These are phyloP conservation scores for Vararia minispora DNA, from an alignment of 768 basidiomycete species.

Conservation along the genomic window DNA sequence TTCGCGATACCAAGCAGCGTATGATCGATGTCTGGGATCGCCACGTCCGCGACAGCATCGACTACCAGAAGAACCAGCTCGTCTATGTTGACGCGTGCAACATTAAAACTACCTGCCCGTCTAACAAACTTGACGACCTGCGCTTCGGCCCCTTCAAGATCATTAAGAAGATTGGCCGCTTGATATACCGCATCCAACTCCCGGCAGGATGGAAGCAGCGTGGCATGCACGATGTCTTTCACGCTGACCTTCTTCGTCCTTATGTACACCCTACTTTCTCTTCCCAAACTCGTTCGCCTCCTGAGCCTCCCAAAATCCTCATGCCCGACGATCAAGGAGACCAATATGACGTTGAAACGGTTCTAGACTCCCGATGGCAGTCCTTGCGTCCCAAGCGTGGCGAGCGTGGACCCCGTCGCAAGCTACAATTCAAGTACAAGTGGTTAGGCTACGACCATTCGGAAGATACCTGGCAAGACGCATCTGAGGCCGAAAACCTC, in stretches of 20 bases:
- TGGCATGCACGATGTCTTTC: conserved; percentile 12
- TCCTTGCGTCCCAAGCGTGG: too few relatives aligned
- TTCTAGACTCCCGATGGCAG: too few relatives aligned
- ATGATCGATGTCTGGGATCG: background rate
- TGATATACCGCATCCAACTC: conserved; percentile 20
- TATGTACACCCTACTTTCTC: too few relatives aligned
- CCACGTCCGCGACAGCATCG: conserved; percentile 1
- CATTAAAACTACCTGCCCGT: background rate
- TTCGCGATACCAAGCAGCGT: background rate
- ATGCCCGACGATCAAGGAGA: too few relatives aligned
- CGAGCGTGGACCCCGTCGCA: too few relatives aligned
- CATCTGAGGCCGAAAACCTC: too few relatives aligned
- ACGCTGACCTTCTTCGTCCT: conserved; percentile 4
- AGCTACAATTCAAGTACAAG: too few relatives aligned
- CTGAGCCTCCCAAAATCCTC: too few relatives aligned
- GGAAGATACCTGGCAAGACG: too few relatives aligned
- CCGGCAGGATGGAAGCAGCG: conserved; percentile 14
- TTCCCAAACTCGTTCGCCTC: too few relatives aligned
- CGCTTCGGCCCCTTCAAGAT: conserved; percentile 4
- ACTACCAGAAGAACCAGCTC: conserved; percentile 8
- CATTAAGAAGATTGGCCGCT: conserved; percentile 9
- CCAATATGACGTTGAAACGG: too few relatives aligned
- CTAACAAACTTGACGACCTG: conserved; percentile 1
- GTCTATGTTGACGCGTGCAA: conserved; percentile 14
- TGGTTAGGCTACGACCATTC: too few relatives aligned